Evolutionary conservation across 371 early-diverging fungal species (phyloP).

Genomic region (Syncephalastrum monosporum): DNA sequence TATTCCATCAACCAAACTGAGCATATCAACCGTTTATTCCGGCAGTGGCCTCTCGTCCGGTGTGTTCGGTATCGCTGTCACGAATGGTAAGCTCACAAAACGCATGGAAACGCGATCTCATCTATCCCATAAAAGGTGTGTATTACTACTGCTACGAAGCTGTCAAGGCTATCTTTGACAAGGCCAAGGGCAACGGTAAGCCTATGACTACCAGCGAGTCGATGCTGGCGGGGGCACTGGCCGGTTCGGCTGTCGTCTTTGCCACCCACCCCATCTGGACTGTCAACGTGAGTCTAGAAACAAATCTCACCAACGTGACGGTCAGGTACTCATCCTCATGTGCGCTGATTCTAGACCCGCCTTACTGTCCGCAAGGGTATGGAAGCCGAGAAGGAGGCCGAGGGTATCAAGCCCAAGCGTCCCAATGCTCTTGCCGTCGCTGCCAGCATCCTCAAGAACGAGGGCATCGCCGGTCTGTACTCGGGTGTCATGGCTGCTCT

Average conservation of each 20-base stretch:
- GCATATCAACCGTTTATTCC: background rate
- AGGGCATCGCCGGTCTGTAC: conserved; percentile 85
- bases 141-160: conserved; percentile 96
- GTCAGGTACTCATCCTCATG: background rate
- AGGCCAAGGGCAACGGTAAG: conserved; percentile 52
- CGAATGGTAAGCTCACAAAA: conserved; percentile 66
- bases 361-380: conserved; percentile 63
- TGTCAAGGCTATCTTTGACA: conserved; percentile 83
- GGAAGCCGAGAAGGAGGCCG: conserved; percentile 28
- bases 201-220: conserved; percentile 81
- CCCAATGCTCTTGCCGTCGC: conserved; percentile 50
- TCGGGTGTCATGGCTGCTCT: conserved; percentile 90
- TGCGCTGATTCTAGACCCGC: conserved; percentile 52
- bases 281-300: conserved; percentile 68
- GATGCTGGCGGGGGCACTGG: conserved; percentile 91
- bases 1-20: background rate
- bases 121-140: conserved; percentile 43
- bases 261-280: conserved; percentile 98
- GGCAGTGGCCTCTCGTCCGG: conserved; percentile 92
- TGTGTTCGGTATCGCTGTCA: conserved; percentile 92
- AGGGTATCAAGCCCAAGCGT: conserved; percentile 23
- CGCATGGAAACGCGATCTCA: conserved; percentile 7
- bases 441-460: conserved; percentile 77
- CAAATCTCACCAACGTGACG: background rate
- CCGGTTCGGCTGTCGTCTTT: conserved; percentile 84